Percentiles rank a stretch among this genome's conserved stretches.
Evolutionary conservation across 345 rosid genomes (phyloP).

Genomic region (Acer saccharum): DNA sequence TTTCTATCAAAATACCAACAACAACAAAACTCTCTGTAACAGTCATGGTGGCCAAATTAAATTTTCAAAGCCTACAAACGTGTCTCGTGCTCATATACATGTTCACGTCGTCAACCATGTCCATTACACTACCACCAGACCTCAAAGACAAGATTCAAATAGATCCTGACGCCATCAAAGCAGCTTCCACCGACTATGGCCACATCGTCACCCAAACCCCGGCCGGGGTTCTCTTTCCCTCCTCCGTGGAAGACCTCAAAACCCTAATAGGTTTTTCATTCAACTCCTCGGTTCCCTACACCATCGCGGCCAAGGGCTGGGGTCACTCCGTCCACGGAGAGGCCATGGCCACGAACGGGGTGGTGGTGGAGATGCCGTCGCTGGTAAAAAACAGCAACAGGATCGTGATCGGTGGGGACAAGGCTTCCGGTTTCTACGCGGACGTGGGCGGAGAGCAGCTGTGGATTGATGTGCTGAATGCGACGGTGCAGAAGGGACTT

Average conservation of each 20-base stretch:
- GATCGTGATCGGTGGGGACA: background rate
- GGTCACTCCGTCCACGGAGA: conserved; percentile 51
- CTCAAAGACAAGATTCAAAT: conserved; percentile 17
- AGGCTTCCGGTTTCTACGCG: conserved; percentile 27
- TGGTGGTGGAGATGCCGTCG: conserved; percentile 45
- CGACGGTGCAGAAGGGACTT: conserved; percentile 35
- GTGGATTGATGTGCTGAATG: conserved; percentile 50
- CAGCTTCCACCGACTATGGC: conserved; percentile 45
- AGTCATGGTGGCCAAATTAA: background rate
- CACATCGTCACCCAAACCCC: conserved; percentile 35
- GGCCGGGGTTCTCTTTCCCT: conserved; percentile 39
- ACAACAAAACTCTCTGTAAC: background rate
- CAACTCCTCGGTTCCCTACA: conserved; percentile 23
- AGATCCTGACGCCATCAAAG: conserved; percentile 29
- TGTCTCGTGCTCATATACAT: background rate
- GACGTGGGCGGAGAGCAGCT: conserved; percentile 50
- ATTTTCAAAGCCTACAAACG: background rate
- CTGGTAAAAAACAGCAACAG: conserved; percentile 17
- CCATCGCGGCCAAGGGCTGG: conserved; percentile 46
- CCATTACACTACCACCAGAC: conserved; percentile 2
- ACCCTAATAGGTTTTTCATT: conserved; percentile 32
- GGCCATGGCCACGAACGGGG: conserved; percentile 44
- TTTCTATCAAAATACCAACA: background rate
- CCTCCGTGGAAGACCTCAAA: conserved; percentile 32
- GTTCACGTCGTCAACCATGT: background rate